Evolutionary conservation across 2,329 filamentous ascomycete species (phyloP).

Genomic region (Talaromyces funiculosus): DNA sequence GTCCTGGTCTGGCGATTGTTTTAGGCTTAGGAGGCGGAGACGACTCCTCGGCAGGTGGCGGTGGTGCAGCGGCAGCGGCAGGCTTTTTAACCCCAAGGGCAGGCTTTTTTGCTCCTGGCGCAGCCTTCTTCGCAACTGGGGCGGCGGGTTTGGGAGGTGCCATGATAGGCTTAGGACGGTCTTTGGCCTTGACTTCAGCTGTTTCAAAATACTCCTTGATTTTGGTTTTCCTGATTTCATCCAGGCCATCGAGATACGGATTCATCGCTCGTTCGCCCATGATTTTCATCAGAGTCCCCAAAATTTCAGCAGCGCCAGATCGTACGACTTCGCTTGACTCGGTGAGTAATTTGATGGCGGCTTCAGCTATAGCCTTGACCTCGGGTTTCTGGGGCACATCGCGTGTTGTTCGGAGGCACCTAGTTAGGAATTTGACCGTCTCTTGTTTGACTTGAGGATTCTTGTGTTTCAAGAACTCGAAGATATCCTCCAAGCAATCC

Average conservation of each 20-base stretch:
- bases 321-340: slow-evolving; percentile 82
- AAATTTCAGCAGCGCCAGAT: slow-evolving; percentile 81
- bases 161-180: slow-evolving; percentile 75
- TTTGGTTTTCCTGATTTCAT: slow-evolving; percentile 92
- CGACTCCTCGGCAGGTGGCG: slow-evolving; percentile 51
- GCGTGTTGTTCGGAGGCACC: slow-evolving; percentile 75
- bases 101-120: slow-evolving; percentile 45
- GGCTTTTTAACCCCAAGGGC: slow-evolving; percentile 28
- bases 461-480: slow-evolving; percentile 82
- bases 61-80: slow-evolving; percentile 44
- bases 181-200: slow-evolving; percentile 80
- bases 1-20: slow-evolving; percentile 33
- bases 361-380: slow-evolving; percentile 78
- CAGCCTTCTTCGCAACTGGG: slow-evolving; percentile 49
- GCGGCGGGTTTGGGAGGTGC: slow-evolving; percentile 54
- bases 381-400: slow-evolving; percentile 81
- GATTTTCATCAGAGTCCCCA: slow-evolving; percentile 97
- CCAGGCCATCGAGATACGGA: slow-evolving; percentile 80
- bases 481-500: slow-evolving; percentile 87
- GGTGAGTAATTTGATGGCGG: slow-evolving; percentile 79
- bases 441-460: slow-evolving; percentile 98
- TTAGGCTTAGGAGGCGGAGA: slow-evolving; percentile 46
- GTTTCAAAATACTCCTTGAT: slow-evolving; percentile 86
- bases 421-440: slow-evolving; percentile 85
- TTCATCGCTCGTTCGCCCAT: slow-evolving; percentile 96